Conservation (phyloP, 805 yeast genomes). For the Ogataea thermomethanolica region DNA sequence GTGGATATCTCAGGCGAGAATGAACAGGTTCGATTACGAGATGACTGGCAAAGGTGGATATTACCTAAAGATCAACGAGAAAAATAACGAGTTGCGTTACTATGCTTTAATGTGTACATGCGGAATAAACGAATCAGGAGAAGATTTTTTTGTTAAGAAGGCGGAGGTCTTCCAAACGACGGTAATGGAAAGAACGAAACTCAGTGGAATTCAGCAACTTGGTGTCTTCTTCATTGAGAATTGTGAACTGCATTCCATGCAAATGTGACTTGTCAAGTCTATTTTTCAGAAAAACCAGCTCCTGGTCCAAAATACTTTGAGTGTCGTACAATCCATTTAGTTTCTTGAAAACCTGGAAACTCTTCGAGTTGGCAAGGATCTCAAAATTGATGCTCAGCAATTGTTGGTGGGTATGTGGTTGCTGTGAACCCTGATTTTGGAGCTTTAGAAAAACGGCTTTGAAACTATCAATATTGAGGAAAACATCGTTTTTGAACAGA, state of each 20-base stretch:
- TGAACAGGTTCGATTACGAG: conserved; percentile 52
- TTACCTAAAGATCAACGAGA: conserved; percentile 41
- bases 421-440: not conserved
- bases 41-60: conserved; percentile 67
- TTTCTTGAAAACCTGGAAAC: conserved; percentile 15
- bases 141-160: conserved; percentile 24
- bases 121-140: conserved; percentile 2
- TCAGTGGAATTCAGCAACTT: conserved; percentile 18
- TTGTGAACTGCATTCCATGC: not conserved
- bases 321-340: conserved; percentile 13
- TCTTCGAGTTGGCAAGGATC: conserved; percentile 17
- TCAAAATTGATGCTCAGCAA: conserved; percentile 14
- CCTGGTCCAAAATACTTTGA: conserved; percentile 7
- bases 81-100: not conserved
- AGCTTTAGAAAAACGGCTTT: conserved; percentile 7
- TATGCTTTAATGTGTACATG: conserved; percentile 1
- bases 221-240: conserved; percentile 9
- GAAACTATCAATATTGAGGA: conserved; percentile 12
- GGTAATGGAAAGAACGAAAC: conserved; percentile 23
- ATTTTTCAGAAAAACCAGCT: conserved; percentile 7
- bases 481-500: conserved; percentile 15
- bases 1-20: conserved; percentile 33
- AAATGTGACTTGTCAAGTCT: conserved; percentile 6
- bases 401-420: conserved; percentile 5
- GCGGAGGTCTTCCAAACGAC: conserved; percentile 21